Conservation (phyloP, 345 rosid species). For the Carallia brachiata region DNA sequence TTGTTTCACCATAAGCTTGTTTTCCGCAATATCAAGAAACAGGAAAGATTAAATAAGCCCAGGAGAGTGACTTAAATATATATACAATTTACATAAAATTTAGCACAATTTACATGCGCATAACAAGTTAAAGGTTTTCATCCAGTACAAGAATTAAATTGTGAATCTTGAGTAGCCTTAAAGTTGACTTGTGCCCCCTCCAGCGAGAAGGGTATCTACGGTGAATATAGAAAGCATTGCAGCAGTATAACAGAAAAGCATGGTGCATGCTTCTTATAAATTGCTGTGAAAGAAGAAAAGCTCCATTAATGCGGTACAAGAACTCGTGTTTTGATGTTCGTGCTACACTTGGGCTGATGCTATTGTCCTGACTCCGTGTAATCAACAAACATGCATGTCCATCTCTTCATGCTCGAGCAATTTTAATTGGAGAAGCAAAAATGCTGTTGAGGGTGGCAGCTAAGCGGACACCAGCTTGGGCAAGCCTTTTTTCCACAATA, state of each 20-base stretch:
- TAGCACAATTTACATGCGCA: background rate
- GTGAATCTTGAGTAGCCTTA: slow-evolving; percentile 19
- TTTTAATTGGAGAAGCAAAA: slow-evolving; percentile 44
- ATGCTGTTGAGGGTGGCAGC: slow-evolving; percentile 74
- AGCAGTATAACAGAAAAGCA: background rate
- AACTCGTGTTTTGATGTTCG: background rate
- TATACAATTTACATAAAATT: background rate
- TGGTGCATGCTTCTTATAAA: background rate
- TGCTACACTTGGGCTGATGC: slow-evolving; percentile 22
- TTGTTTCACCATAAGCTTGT: background rate
- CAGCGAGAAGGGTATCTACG: slow-evolving; percentile 39
- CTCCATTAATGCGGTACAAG: background rate
- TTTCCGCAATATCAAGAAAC: slow-evolving; percentile 11
- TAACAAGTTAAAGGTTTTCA: slow-evolving; percentile 25
- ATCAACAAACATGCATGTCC: slow-evolving; percentile 10
- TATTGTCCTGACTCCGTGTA: slow-evolving; percentile 25
- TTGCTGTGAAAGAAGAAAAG: slow-evolving; percentile 15
- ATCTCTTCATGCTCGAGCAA: slow-evolving; percentile 38
- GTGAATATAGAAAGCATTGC: slow-evolving; percentile 15
- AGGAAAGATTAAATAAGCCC: slow-evolving; percentile 15
- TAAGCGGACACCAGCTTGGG: slow-evolving; percentile 81
- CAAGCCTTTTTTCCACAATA: slow-evolving; percentile 75
- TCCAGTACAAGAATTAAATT: slow-evolving; percentile 59
- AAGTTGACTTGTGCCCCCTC: slow-evolving; percentile 20
- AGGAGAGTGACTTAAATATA: slow-evolving; percentile 17